phyloP scores from a whole-genome alignment of 805 yeast species.

The Metschnikowia santaceciliae region DNA sequence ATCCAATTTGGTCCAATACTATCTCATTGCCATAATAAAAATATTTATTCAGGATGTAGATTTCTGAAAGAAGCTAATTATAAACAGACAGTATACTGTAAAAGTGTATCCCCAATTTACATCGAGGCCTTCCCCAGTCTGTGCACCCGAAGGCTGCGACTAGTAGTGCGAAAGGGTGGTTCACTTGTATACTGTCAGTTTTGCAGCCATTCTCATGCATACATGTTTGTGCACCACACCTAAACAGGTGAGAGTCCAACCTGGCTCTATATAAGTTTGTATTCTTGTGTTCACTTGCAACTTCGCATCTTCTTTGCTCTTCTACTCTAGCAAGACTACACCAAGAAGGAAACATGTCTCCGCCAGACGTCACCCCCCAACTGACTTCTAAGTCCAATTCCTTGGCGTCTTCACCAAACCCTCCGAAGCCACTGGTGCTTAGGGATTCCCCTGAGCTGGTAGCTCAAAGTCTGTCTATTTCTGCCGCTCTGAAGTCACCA shows the following conservation, averaged over 20 bases:
- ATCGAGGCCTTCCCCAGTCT: background rate
- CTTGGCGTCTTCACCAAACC: background rate
- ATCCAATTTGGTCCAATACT: no score
- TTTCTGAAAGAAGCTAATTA: no score
- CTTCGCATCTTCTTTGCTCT: background rate
- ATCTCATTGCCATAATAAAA: no score
- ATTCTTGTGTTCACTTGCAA: background rate
- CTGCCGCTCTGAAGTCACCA: background rate
- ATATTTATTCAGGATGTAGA: no score
- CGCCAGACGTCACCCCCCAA: slow-evolving; percentile 2
- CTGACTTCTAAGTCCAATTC: slow-evolving; percentile 1
- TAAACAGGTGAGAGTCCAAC: background rate
- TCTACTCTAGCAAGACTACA: background rate
- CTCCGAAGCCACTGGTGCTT: background rate
- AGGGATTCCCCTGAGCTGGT: background rate
- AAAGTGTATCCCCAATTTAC: background rate
- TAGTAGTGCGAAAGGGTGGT: background rate
- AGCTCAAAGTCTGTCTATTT: background rate
- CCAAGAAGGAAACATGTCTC: background rate
- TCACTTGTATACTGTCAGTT: background rate
- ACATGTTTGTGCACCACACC: background rate
- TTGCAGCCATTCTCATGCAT: slow-evolving; percentile 1
- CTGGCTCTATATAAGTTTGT: background rate
- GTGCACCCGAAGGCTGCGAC: background rate
- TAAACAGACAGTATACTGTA: no score